These are phyloP conservation scores for Orbilia oligospora DNA, from an alignment of 2,329 filamentous ascomycete species.

Conservation along the genomic window DNA sequence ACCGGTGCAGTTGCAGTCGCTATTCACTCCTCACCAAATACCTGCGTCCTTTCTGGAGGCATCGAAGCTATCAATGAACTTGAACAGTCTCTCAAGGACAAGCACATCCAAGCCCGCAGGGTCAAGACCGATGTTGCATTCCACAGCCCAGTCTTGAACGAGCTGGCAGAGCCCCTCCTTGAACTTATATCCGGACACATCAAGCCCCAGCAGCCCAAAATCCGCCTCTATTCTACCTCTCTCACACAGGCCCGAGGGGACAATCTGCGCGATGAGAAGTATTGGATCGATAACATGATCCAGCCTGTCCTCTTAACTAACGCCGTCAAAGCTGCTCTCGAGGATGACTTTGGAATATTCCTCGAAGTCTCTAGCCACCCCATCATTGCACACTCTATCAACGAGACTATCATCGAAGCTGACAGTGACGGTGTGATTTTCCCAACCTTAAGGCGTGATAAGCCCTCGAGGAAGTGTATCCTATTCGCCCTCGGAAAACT, in stretches of 20 bases:
- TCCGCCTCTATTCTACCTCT: slow-evolving; percentile 67
- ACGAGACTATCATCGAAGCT: slow-evolving; percentile 66
- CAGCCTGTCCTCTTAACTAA: slow-evolving; percentile 66
- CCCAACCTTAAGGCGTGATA: slow-evolving; percentile 65
- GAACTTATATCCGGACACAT: slow-evolving; percentile 63
- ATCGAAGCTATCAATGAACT: slow-evolving; percentile 63
- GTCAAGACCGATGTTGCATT: slow-evolving; percentile 69
- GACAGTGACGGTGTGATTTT: slow-evolving; percentile 65
- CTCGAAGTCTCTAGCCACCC: slow-evolving; percentile 69
- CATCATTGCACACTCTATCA: slow-evolving; percentile 68
- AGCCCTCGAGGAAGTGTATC: slow-evolving; percentile 64
- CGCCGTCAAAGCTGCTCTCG: slow-evolving; percentile 66
- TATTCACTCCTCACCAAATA: slow-evolving; percentile 66
- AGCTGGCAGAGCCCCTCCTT: slow-evolving; percentile 65
- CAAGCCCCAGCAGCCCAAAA: slow-evolving; percentile 61
- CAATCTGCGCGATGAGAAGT: slow-evolving; percentile 64
- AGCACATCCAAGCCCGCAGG: slow-evolving; percentile 65
- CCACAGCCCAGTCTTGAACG: slow-evolving; percentile 67
- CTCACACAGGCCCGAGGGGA: slow-evolving; percentile 63
- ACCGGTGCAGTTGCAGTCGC: slow-evolving; percentile 64
- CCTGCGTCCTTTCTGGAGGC: slow-evolving; percentile 66
- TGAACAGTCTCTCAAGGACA: slow-evolving; percentile 58
- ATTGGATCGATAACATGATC: slow-evolving; percentile 68
- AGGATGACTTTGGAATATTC: slow-evolving; percentile 67
- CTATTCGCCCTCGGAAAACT: slow-evolving; percentile 65